Percentiles rank a stretch among this genome's conserved stretches.
These are phyloP conservation scores for Akanthomyces lecanii DNA, from an alignment of 2,329 filamentous ascomycete genomes.

Conservation along the genomic window DNA sequence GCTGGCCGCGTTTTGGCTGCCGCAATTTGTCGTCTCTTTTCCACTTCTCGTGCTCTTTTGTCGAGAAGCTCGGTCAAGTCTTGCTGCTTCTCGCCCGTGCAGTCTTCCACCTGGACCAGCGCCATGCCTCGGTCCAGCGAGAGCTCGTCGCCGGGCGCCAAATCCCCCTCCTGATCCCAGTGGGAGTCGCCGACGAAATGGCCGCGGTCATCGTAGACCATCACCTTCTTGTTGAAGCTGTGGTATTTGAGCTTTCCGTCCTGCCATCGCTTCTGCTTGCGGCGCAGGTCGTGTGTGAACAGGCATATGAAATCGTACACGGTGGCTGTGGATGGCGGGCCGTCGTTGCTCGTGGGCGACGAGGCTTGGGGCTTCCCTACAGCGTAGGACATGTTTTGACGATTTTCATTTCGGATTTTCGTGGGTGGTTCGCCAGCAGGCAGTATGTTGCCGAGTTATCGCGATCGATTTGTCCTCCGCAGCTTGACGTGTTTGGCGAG, in stretches of 20 bases:
- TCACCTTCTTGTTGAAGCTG: slow-evolving; percentile 83
- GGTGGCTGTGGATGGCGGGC: slow-evolving; percentile 55
- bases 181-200: slow-evolving; percentile 83
- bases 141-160: slow-evolving; percentile 79
- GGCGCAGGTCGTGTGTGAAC: slow-evolving; percentile 77
- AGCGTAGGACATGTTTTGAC: slow-evolving; percentile 15
- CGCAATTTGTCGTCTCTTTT: slow-evolving; percentile 42
- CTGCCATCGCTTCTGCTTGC: slow-evolving; percentile 91
- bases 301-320: slow-evolving; percentile 83
- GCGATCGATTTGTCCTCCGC: background rate
- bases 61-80: slow-evolving; percentile 73
- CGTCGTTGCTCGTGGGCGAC: slow-evolving; percentile 1
- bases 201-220: slow-evolving; percentile 80
- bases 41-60: slow-evolving; percentile 58
- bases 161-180: slow-evolving; percentile 64
- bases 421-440: background rate
- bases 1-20: slow-evolving; percentile 33
- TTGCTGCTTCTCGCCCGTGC: slow-evolving; percentile 67
- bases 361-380: slow-evolving; percentile 15
- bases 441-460: slow-evolving; percentile 21
- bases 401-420: background rate
- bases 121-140: slow-evolving; percentile 70
- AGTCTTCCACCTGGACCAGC: slow-evolving; percentile 76
- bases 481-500: slow-evolving; percentile 4
- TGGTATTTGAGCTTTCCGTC: slow-evolving; percentile 87